phyloP scores from a whole-genome alignment of 768 basidiomycete species.

The Mycena kentingensis region DNA sequence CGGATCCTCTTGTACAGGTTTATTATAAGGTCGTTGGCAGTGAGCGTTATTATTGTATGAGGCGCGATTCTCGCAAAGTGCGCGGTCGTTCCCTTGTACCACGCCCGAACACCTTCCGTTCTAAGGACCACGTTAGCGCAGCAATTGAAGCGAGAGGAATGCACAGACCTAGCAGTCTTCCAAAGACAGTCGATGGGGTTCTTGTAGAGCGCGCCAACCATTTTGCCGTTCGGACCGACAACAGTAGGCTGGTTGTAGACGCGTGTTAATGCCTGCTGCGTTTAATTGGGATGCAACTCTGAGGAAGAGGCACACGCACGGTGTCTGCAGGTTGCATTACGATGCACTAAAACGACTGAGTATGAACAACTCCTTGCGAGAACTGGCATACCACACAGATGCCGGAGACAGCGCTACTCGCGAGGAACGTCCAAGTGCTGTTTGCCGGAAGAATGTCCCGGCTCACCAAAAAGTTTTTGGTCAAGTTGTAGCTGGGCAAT shows the following conservation, averaged over 20 bases:
- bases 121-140: no score
- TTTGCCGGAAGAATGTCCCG: slow-evolving; percentile 71
- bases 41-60: slow-evolving; percentile 91
- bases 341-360: slow-evolving; percentile 53
- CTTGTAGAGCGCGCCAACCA: slow-evolving; percentile 78
- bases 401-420: slow-evolving; percentile 87
- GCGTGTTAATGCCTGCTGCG: slow-evolving; percentile 76
- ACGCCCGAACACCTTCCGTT: slow-evolving; percentile 86
- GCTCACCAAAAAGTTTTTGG: slow-evolving; percentile 76
- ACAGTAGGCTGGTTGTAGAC: slow-evolving; percentile 95
- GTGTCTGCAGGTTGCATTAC: slow-evolving; percentile 97
- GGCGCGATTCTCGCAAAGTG: slow-evolving; percentile 93
- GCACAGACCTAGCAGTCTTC: no score
- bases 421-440: slow-evolving; percentile 84
- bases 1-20: slow-evolving; percentile 60
- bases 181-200: slow-evolving; percentile 95
- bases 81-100: slow-evolving; percentile 98
- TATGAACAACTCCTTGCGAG: not conserved
- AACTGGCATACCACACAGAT: slow-evolving; percentile 76
- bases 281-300: not conserved
- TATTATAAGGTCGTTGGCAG: slow-evolving; percentile 80
- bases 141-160: no score
- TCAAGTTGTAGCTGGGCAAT: slow-evolving; percentile 93
- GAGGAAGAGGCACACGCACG: slow-evolving; percentile 32
- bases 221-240: slow-evolving; percentile 66